Evolutionary conservation across 75 land plant genomes (phyloP).

Genomic region (Selaginella moellendorffii): DNA sequence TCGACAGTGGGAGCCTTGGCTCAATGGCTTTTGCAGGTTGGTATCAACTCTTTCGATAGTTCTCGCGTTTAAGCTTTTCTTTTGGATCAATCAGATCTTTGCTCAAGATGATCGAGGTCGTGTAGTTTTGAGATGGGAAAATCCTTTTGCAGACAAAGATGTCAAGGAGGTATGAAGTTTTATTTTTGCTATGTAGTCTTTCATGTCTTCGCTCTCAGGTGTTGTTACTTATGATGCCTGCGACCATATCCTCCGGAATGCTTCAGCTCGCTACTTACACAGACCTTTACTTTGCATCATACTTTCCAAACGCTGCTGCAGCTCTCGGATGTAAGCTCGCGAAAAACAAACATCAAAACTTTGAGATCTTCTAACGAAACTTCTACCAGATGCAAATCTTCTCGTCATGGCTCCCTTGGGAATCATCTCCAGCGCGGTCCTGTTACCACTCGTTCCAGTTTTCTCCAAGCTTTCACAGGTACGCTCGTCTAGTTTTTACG

Average conservation of each 20-base stretch:
- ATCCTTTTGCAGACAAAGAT: constrained; percentile 19
- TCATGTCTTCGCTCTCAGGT: constrained; percentile 12
- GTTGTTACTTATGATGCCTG: constrained; percentile 25
- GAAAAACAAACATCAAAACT: no score
- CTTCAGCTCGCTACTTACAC: constrained; percentile 36
- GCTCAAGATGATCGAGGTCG: background rate
- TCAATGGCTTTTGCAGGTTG: constrained; percentile 33
- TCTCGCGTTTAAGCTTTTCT: background rate
- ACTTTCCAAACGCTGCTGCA: constrained; percentile 35
- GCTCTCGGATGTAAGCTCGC: constrained; percentile 32
- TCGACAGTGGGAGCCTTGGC: constrained; percentile 23
- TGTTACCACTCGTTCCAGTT: constrained; percentile 28
- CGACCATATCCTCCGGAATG: constrained; percentile 31
- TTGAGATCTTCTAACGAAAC: no score
- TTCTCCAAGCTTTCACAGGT: constrained; percentile 30
- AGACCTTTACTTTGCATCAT: constrained; percentile 39
- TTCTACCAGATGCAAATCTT: constrained; percentile 31
- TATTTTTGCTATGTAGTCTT: background rate
- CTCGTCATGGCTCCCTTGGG: constrained; percentile 43
- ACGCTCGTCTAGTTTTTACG: background rate
- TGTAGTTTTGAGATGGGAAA: constrained; percentile 1
- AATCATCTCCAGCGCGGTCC: constrained; percentile 28
- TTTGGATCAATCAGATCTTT: background rate
- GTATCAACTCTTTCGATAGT: no score
- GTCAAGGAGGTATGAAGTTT: constrained; percentile 4